A percentile compares a stretch with the other conserved stretches of the same genome.
phyloP scores from a whole-genome alignment of 176 grass and related monocot genomes.

The Oryza officinalis region DNA sequence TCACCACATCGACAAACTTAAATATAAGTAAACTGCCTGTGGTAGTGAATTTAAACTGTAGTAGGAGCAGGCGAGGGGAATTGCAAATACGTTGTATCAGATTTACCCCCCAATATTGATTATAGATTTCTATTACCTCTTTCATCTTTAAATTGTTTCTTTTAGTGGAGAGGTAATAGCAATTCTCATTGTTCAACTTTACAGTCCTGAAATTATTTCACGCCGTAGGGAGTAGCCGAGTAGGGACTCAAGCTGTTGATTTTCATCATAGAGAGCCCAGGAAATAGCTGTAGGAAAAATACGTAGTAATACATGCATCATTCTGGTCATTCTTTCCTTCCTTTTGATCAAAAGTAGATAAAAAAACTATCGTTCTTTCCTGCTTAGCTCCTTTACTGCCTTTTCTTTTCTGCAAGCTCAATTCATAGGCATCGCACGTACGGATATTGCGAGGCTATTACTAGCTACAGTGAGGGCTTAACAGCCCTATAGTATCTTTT shows the following conservation, averaged over 20 bases:
- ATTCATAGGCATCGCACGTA: constrained; percentile 40
- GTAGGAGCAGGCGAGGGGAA: not conserved
- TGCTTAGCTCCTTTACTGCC: constrained; percentile 29
- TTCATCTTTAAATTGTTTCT: not conserved
- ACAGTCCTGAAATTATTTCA: not conserved
- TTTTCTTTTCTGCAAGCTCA: constrained; percentile 33
- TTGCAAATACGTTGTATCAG: not conserved
- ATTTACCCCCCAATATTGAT: not conserved
- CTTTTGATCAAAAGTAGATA: constrained; percentile 35
- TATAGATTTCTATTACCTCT: not conserved
- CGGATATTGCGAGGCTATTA: constrained; percentile 49
- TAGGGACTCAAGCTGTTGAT: not conserved
- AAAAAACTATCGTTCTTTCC: constrained; percentile 46
- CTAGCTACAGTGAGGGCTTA: constrained; percentile 45
- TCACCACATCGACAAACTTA: not conserved
- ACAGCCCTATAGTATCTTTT: constrained; percentile 53
- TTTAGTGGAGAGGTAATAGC: not conserved
- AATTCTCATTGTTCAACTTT: constrained; percentile 11
- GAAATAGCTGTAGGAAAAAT: not conserved
- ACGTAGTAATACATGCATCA: constrained; percentile 41
- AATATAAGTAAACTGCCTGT: not conserved
- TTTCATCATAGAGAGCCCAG: not conserved
- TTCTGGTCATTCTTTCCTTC: constrained; percentile 35
- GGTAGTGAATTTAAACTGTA: not conserved
- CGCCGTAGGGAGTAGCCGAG: not conserved